Conservation (phyloP, 2,329 filamentous ascomycete genomes). For the Aspergillus sp. region DNA sequence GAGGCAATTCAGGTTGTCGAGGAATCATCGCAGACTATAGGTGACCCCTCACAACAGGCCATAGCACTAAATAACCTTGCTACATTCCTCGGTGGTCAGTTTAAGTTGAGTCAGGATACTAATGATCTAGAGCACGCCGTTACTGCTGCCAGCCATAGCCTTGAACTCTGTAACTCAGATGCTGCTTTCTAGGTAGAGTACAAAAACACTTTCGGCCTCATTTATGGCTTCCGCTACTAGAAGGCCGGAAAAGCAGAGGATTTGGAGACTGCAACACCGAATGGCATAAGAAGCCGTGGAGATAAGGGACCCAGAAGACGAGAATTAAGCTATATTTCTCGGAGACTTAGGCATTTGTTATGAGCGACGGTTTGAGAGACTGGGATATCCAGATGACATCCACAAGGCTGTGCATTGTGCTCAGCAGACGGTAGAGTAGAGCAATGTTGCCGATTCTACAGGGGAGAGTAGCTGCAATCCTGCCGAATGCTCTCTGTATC, state of each 20-base stretch:
- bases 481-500: background rate
- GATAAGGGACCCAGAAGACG: background rate
- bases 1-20: background rate
- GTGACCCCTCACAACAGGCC: no score
- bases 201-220: background rate
- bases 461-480: background rate
- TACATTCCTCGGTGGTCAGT: no score
- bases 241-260: background rate
- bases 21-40: no score
- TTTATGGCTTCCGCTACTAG: background rate
- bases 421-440: background rate
- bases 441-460: background rate
- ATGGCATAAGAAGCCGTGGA: background rate
- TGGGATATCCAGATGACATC: background rate
- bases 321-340: background rate
- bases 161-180: background rate
- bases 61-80: no score
- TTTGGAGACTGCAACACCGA: constrained; percentile 1
- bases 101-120: no score
- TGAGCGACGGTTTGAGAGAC: background rate
- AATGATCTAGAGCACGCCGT: no score
- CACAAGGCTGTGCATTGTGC: background rate
- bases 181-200: background rate
- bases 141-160: background rate
- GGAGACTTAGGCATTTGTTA: background rate